Evolutionary conservation across 306 rosid genomes (phyloP).

Genomic region (Cicer pinnatifidum): DNA sequence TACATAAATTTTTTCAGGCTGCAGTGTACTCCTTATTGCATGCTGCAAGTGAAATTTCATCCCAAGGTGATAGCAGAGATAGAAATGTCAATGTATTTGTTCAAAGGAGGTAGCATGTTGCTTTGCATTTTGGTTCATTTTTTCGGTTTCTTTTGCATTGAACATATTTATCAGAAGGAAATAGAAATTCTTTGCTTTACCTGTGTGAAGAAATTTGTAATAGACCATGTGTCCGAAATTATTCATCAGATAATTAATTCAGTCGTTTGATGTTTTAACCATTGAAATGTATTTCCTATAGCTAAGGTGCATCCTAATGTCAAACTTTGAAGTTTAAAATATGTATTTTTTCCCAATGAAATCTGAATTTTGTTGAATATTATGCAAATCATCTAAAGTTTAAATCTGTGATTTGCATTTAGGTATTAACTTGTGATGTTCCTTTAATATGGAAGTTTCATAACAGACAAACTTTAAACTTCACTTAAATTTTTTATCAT

Average conservation of each 20-base stretch:
- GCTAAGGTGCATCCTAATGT: slow-evolving; percentile 26
- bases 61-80: slow-evolving; percentile 71
- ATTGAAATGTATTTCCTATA: background rate
- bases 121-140: slow-evolving; percentile 39
- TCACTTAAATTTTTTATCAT: slow-evolving; percentile 23
- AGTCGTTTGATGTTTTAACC: slow-evolving; percentile 4
- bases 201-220: slow-evolving; percentile 35
- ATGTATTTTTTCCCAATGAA: background rate
- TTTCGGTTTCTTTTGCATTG: slow-evolving; percentile 35
- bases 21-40: slow-evolving; percentile 86
- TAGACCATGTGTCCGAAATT: slow-evolving; percentile 4
- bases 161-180: slow-evolving; percentile 39
- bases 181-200: slow-evolving; percentile 33
- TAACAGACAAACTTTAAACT: slow-evolving; percentile 8
- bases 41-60: slow-evolving; percentile 86
- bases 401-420: background rate
- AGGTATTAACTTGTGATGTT: slow-evolving; percentile 34
- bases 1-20: slow-evolving; percentile 66
- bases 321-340: slow-evolving; percentile 26
- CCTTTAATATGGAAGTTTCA: slow-evolving; percentile 37
- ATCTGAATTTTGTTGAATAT: slow-evolving; percentile 25
- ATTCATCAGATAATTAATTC: slow-evolving; percentile 28
- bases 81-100: slow-evolving; percentile 72
- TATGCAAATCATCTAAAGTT: slow-evolving; percentile 22
- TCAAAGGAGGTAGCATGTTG: slow-evolving; percentile 75